These are phyloP conservation scores for Pichia kudriavzevii DNA, from an alignment of 1,139 yeast genomes.

Conservation along the genomic window DNA sequence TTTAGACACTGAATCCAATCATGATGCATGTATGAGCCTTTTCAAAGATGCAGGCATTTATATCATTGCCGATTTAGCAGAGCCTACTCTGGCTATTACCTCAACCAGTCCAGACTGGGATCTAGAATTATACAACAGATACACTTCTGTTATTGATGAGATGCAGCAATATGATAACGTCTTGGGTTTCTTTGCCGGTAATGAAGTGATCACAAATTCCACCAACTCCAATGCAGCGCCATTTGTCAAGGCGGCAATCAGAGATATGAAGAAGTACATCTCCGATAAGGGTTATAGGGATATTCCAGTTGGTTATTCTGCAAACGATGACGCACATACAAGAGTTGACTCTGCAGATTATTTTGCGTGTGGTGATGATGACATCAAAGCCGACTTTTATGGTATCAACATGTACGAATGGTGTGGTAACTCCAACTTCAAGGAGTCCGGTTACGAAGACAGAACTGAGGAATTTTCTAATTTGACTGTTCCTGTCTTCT, in stretches of 20 bases:
- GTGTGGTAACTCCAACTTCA: slow-evolving; percentile 73
- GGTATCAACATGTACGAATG: slow-evolving; percentile 95
- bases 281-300: slow-evolving; percentile 48
- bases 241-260: slow-evolving; percentile 71
- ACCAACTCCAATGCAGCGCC: slow-evolving; percentile 70
- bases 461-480: slow-evolving; percentile 67
- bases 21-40: slow-evolving; percentile 44
- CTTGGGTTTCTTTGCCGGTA: slow-evolving; percentile 76
- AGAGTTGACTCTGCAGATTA: slow-evolving; percentile 66
- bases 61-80: slow-evolving; percentile 46
- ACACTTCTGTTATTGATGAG: slow-evolving; percentile 55
- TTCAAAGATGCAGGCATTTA: slow-evolving; percentile 53
- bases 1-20: slow-evolving; percentile 44
- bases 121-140: slow-evolving; percentile 55
- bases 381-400: slow-evolving; percentile 73
- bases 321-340: slow-evolving; percentile 64
- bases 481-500: slow-evolving; percentile 63
- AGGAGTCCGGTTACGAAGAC: slow-evolving; percentile 60
- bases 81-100: slow-evolving; percentile 43
- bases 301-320: slow-evolving; percentile 77
- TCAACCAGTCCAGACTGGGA: slow-evolving; percentile 48
- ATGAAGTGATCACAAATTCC: slow-evolving; percentile 66
- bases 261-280: slow-evolving; percentile 69
- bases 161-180: slow-evolving; percentile 64
- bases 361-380: slow-evolving; percentile 65